Base-by-base conservation (phyloP, 2,329 filamentous ascomycete species). In the Huntiella savannae region DNA sequence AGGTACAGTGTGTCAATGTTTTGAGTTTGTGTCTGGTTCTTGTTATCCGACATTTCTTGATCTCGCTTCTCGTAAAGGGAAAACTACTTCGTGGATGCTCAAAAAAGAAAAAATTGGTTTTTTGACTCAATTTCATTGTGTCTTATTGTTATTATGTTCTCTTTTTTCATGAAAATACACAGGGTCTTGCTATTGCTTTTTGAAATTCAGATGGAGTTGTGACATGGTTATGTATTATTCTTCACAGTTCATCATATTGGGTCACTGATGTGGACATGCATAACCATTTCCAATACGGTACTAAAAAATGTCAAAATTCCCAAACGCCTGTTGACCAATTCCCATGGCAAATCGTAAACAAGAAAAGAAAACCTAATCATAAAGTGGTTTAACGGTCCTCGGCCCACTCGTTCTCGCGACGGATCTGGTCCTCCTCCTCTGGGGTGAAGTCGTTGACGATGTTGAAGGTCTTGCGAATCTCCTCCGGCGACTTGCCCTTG, bases 401-500 rank as follows among this genome's bases (percentile, higher is more conserved):
- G 40, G 83, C 83, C 83, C 83, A 91, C 65, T 91, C 83, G 61
- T 91, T 91, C 70, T 91, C 83, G 3, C 83, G 76, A 48, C 83
- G 80, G 53, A 91, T 98, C 72, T 98, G 91, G 60, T 98, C 91
- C 64, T 98, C 91, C 67, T 98, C 91, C 64, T 98, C 91, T 2
- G 88, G 85, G 0, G 91, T 96, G 67, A 98, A 98, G 63, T 98
- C 91, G 57, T 98, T 98, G 58, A 92, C 91, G 58, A 98, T 98
- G 68, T 98, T 98, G 71, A 98, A 98, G 0, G 91, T 98, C 73
- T 96, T 98, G 44, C 91, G 83, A 57, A 98, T 98, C 69, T 98
- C 91, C 62, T 98, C 91, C 3, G 91, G 91, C 0, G 86, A 94
- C 73, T 98, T 98, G 67, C 91, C 91, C 82, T 98, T 98, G 72